These are phyloP conservation scores for Tinospora cordifolia DNA, from an alignment of 164 flowering plant species.

Conservation along the genomic window DNA sequence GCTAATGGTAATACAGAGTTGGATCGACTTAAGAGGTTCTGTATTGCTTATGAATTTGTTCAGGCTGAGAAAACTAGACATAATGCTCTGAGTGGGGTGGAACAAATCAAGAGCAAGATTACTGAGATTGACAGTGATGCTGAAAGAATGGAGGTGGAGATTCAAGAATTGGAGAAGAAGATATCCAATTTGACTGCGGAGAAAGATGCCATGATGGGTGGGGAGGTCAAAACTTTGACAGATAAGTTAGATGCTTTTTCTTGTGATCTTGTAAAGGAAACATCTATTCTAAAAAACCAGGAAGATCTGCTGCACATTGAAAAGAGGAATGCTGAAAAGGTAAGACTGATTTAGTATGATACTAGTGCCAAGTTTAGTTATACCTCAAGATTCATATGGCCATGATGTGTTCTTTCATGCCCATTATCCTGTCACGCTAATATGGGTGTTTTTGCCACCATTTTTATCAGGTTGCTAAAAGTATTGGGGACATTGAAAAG, in stretches of 20 bases:
- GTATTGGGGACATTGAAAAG: conserved; percentile 58
- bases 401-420: neutral
- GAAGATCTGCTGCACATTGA: conserved; percentile 70
- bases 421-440: no score
- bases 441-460: neutral
- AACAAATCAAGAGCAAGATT: conserved; percentile 49
- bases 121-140: conserved; percentile 40
- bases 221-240: conserved; percentile 64
- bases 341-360: conserved; percentile 9
- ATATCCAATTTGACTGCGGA: conserved; percentile 52
- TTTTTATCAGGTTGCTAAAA: conserved; percentile 41
- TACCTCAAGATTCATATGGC: neutral
- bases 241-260: conserved; percentile 77
- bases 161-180: conserved; percentile 58
- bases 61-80: conserved; percentile 73
- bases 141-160: conserved; percentile 34
- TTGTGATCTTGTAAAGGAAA: conserved; percentile 60
- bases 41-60: conserved; percentile 87
- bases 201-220: conserved; percentile 86
- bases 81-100: conserved; percentile 56
- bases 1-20: conserved; percentile 90
- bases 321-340: conserved; percentile 64
- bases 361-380: neutral
- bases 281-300: conserved; percentile 59
- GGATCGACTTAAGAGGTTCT: conserved; percentile 82